phyloP scores from a whole-genome alignment of 1,139 yeast species.

The Sugiyamaella xylanicola region DNA sequence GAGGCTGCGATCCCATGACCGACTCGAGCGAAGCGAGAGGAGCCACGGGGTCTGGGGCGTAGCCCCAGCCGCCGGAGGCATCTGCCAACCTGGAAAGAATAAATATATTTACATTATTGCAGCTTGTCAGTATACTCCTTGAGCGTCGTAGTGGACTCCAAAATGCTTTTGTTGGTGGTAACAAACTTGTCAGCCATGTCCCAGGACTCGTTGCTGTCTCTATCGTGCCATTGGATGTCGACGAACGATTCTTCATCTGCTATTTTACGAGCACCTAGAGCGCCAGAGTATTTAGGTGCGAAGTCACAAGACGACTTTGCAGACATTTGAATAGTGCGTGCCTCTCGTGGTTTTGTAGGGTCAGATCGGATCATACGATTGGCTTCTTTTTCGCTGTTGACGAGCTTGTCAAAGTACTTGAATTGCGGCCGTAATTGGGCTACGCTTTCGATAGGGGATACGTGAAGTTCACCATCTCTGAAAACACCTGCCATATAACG shows the following conservation, averaged over 20 bases:
- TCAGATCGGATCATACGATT: slow-evolving; percentile 44
- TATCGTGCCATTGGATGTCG: slow-evolving; percentile 52
- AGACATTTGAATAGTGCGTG: slow-evolving; percentile 72
- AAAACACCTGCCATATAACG: slow-evolving; percentile 62
- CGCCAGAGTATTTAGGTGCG: slow-evolving; percentile 73
- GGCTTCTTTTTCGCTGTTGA: slow-evolving; percentile 40
- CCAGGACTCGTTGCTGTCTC: slow-evolving; percentile 46
- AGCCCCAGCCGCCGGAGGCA: background rate
- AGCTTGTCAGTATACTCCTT: slow-evolving; percentile 35
- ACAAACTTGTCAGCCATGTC: slow-evolving; percentile 41
- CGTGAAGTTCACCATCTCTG: slow-evolving; percentile 55
- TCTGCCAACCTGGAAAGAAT: background rate
- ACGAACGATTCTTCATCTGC: slow-evolving; percentile 74
- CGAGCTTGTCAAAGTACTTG: slow-evolving; percentile 58
- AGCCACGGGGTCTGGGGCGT: background rate
- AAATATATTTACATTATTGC: slow-evolving; percentile 10
- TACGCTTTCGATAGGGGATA: slow-evolving; percentile 66
- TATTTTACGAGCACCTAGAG: slow-evolving; percentile 68
- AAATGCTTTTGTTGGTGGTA: slow-evolving; percentile 28
- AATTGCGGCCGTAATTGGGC: slow-evolving; percentile 84
- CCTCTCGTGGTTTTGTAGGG: slow-evolving; percentile 50
- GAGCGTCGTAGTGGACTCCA: slow-evolving; percentile 33
- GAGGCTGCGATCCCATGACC: background rate
- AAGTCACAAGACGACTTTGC: slow-evolving; percentile 67
- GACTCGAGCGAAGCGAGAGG: background rate